Evolutionary conservation across 768 basidiomycete species (phyloP).

Genomic region (Podaxis mareebaensis): DNA sequence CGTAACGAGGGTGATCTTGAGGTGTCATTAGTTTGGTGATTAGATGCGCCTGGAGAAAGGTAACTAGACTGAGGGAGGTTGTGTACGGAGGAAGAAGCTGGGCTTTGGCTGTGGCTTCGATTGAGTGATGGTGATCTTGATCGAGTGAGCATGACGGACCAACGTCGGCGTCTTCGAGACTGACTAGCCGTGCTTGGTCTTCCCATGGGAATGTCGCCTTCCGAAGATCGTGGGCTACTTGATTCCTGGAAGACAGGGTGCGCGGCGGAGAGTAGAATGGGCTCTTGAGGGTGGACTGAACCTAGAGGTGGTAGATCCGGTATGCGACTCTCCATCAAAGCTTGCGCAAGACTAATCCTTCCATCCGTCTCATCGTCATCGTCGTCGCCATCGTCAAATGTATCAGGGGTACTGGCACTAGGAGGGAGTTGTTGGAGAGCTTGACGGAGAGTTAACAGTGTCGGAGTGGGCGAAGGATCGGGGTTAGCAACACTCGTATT

Average conservation of each 20-base stretch:
- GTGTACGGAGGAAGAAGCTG: slow-evolving; percentile 22
- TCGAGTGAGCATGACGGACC: slow-evolving; percentile 19
- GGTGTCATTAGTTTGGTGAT: slow-evolving; percentile 27
- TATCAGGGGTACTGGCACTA: slow-evolving; percentile 31
- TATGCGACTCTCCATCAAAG: slow-evolving; percentile 75
- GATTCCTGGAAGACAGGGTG: slow-evolving; percentile 24
- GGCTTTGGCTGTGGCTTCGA: slow-evolving; percentile 26
- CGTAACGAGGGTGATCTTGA: slow-evolving; percentile 44
- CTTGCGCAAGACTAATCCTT: slow-evolving; percentile 70
- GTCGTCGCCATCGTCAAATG: slow-evolving; percentile 46
- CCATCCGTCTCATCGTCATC: slow-evolving; percentile 68
- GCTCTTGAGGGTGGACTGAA: slow-evolving; percentile 62
- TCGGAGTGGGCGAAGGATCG: slow-evolving; percentile 62
- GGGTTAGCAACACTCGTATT: slow-evolving; percentile 36
- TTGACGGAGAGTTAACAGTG: slow-evolving; percentile 65
- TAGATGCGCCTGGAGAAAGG: slow-evolving; percentile 27
- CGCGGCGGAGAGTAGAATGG: slow-evolving; percentile 60
- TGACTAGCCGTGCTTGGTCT: slow-evolving; percentile 12
- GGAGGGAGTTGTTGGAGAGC: slow-evolving; percentile 54
- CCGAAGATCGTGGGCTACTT: slow-evolving; percentile 24
- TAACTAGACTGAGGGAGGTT: slow-evolving; percentile 20
- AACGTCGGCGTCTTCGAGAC: slow-evolving; percentile 17
- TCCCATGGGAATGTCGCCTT: slow-evolving; percentile 41
- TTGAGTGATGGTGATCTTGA: slow-evolving; percentile 6
- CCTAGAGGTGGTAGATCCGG: slow-evolving; percentile 76